Evolutionary conservation across 352 stramenopile species (phyloP), one percentile per base, ranked within the genome.

Genomic region (Globisporangium ultimum): DNA sequence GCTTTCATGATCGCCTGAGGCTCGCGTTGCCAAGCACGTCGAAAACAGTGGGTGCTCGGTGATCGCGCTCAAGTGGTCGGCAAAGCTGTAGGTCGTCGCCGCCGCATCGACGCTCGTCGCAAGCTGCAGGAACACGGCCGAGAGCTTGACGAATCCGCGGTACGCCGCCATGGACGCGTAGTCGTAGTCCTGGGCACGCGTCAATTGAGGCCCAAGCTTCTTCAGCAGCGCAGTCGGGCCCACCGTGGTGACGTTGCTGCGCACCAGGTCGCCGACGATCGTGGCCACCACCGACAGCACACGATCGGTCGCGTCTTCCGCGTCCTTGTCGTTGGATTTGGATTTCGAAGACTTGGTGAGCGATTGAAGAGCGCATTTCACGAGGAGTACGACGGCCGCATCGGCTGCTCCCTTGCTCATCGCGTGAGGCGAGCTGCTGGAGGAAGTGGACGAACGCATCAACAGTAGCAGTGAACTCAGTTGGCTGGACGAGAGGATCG

Each of bases 381-480:
- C 22, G 48, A 67, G 55, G 42, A 67, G 59, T 20, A 59, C 49
- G 8, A 67, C 32, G 6, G 50, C 11, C 2, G n/a, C 20, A 28
- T 48, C 36, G 58, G 32, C 36, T 59, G 53, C 12, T 42, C 41
- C 32, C 53, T 57, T 52, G 47, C 20, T 55, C 21, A 45, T 21
- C 12, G 20, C 28, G 40, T 8, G 17, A n/a, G 12, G 40, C 13
- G 40, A 45, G 1, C 13, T 22, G 36, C n/a, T 71, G 10, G 52
- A 36, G 28, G 28, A 36, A 36, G 7, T 11, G 28, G 28, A 36
- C 28, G 28, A 55, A 21, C 65, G 71, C 53, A 70, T 63, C 42
- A 78, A 20, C n/a, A 83, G 45, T 22, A 87, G 56, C 6, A 83
- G 32, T 15, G 64, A 67, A 4, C 72, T 43, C 14, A 83, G 46